Conservation (phyloP, 2,329 filamentous ascomycete species). For the Immersiporthe knoxdaviesiana region DNA sequence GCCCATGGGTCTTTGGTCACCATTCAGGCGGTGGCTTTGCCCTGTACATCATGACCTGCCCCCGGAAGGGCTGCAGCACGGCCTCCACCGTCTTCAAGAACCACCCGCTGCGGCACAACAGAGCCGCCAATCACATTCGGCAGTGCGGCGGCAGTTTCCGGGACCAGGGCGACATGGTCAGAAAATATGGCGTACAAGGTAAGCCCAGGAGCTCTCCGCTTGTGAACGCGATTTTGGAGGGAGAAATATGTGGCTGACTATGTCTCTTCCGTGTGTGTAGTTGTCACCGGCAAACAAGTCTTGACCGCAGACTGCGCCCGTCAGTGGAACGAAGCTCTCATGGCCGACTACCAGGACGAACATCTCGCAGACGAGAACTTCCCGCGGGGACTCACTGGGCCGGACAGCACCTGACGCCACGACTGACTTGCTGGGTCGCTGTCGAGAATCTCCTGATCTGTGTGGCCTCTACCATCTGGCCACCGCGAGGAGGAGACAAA, state of each 20-base stretch:
- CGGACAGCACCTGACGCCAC: not conserved
- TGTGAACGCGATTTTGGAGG: not conserved
- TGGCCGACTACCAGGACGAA: not conserved
- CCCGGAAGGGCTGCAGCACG: not conserved
- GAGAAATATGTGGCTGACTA: too few relatives aligned
- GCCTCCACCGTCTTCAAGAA: not conserved
- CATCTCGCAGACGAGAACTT: not conserved
- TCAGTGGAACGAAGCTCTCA: not conserved
- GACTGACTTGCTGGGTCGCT: not conserved
- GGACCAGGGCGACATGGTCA: not conserved
- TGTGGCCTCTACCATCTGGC: too few relatives aligned
- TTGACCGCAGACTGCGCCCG: not conserved
- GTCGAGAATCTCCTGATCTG: too few relatives aligned
- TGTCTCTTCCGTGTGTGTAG: not conserved
- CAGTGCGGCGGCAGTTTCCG: constrained; percentile 1
- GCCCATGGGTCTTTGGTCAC: not conserved
- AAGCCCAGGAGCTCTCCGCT: not conserved
- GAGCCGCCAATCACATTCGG: not conserved
- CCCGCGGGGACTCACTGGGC: not conserved
- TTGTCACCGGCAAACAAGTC: not conserved
- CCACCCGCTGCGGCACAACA: not conserved
- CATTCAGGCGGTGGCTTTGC: not conserved
- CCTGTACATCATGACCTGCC: constrained; percentile 19
- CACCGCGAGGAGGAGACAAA: not conserved
- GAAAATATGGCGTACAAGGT: not conserved